Evolutionary conservation across 495 filamentous ascomycete species (phyloP).

Genomic region (Lophiostoma macrostomum): DNA sequence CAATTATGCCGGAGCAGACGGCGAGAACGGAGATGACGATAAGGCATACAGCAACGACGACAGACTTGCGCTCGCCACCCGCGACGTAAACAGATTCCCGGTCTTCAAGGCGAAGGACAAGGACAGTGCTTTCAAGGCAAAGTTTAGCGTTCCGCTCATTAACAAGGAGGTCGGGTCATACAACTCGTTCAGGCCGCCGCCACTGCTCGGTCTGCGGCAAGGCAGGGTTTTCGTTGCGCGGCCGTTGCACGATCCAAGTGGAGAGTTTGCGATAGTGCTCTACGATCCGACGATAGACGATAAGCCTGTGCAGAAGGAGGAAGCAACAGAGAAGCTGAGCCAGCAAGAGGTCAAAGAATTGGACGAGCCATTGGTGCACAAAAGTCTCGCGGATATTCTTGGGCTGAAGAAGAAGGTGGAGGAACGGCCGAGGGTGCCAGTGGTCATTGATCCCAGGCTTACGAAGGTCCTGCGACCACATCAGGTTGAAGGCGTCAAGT

Average conservation of each 20-base stretch:
- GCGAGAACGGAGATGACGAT: conserved; percentile 61
- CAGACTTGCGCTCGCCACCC: conserved; percentile 76
- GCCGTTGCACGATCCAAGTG: conserved; percentile 89
- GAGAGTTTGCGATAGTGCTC: conserved; percentile 93
- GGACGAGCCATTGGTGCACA: conserved; percentile 82
- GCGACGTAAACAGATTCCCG: conserved; percentile 86
- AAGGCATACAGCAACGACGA: conserved; percentile 88
- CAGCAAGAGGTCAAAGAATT: conserved; percentile 55
- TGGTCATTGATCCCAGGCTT: conserved; percentile 91
- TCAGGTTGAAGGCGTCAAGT: conserved; percentile 98
- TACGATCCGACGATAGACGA: conserved; percentile 95
- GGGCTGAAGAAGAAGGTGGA: conserved; percentile 85
- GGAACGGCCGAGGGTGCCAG: conserved; percentile 82
- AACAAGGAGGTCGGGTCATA: conserved; percentile 73
- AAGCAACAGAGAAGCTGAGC: conserved; percentile 52
- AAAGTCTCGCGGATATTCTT: conserved; percentile 92
- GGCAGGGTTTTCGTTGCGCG: conserved; percentile 85
- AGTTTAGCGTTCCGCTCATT: conserved; percentile 82
- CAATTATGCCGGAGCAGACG: conserved; percentile 83
- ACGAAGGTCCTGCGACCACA: conserved; percentile 92
- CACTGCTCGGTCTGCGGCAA: conserved; percentile 78
- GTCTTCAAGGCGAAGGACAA: conserved; percentile 90
- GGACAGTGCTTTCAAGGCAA: conserved; percentile 69
- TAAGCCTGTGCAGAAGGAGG: conserved; percentile 56
- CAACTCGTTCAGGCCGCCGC: conserved; percentile 73